A percentile compares a stretch with the other conserved stretches of the same genome.
Conservation (phyloP, 495 filamentous ascomycete species). For the Lasiosphaeris hirsuta region DNA sequence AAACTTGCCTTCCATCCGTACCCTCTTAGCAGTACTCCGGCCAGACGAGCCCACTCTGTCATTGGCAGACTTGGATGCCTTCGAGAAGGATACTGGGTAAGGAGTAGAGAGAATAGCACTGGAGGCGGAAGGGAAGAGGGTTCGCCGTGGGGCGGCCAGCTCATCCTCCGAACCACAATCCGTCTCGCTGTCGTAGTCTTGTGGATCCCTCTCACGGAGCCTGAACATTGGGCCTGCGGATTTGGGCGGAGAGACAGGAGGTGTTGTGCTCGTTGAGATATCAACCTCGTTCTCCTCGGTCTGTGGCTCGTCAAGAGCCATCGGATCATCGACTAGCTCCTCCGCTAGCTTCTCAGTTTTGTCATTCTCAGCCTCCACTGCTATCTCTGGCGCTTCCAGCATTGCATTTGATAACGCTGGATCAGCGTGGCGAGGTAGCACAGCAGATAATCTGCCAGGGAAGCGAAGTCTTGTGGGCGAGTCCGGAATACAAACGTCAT, state of each 20-base stretch:
- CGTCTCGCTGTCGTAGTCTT: constrained; percentile 28
- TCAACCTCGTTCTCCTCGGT: constrained; percentile 10
- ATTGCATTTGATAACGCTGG: constrained; percentile 34
- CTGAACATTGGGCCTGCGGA: constrained; percentile 27
- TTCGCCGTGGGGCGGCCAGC: constrained; percentile 24
- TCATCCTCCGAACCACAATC: constrained; percentile 58
- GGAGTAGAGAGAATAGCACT: constrained; percentile 33
- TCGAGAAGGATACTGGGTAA: constrained; percentile 29
- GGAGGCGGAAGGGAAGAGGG: constrained; percentile 16
- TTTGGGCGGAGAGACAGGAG: constrained; percentile 31
- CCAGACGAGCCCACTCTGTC: constrained; percentile 8
- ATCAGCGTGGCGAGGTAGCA: constrained; percentile 48
- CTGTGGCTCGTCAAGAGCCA: constrained; percentile 31
- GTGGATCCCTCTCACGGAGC: constrained; percentile 35
- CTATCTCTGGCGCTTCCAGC: constrained; percentile 13
- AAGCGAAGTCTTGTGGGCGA: constrained; percentile 40
- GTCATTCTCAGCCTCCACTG: constrained; percentile 6
- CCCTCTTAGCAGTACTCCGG: constrained; percentile 24
- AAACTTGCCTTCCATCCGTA: constrained; percentile 23
- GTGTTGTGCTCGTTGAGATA: constrained; percentile 24
- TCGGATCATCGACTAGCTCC: constrained; percentile 20
- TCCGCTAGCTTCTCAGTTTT: constrained; percentile 1
- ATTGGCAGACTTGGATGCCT: constrained; percentile 14
- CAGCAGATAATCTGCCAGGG: constrained; percentile 50
- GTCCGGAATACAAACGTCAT: constrained; percentile 19